phyloP scores from a whole-genome alignment of 2,329 filamentous ascomycete species.

The Atkinsonella texensis region DNA sequence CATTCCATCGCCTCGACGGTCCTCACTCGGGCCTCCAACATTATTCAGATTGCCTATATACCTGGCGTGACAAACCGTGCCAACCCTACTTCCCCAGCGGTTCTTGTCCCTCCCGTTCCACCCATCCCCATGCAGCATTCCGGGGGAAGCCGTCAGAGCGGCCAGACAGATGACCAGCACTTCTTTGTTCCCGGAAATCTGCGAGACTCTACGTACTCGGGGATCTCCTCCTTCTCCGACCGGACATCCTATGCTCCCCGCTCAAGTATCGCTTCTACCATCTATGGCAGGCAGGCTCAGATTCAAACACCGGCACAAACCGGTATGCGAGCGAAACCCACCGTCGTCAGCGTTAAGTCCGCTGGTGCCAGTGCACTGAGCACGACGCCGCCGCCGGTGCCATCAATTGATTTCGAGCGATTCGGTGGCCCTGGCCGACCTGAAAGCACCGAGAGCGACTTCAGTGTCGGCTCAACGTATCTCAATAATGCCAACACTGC shows the following conservation, averaged over 20 bases:
- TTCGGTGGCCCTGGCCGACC: constrained; percentile 34
- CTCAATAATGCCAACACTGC: constrained; percentile 53
- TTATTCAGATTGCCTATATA: constrained; percentile 98
- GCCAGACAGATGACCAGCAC: constrained; percentile 59
- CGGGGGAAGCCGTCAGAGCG: constrained; percentile 28
- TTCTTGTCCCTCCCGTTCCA: constrained; percentile 83
- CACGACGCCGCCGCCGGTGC: constrained; percentile 66
- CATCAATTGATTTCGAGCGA: constrained; percentile 54
- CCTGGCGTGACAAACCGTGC: constrained; percentile 92
- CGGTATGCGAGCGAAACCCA: constrained; percentile 76
- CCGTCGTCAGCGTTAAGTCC: constrained; percentile 84
- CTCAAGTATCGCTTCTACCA: constrained; percentile 78
- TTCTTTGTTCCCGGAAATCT: constrained; percentile 90
- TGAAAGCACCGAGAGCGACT: constrained; percentile 44
- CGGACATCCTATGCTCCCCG: constrained; percentile 51
- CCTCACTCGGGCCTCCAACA: constrained; percentile 90
- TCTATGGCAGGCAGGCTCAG: constrained; percentile 84
- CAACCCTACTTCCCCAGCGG: constrained; percentile 65
- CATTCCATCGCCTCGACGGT: constrained; percentile 92
- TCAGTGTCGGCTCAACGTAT: constrained; percentile 57
- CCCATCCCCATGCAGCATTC: constrained; percentile 67
- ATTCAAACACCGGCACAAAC: constrained; percentile 75
- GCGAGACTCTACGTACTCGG: constrained; percentile 83
- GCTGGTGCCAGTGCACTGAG: constrained; percentile 39
- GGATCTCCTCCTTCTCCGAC: constrained; percentile 51